A percentile compares a stretch with the other conserved stretches of the same genome.
Evolutionary conservation across 495 filamentous ascomycete species (phyloP).

Genomic region (Mycothermus thermophilus): DNA sequence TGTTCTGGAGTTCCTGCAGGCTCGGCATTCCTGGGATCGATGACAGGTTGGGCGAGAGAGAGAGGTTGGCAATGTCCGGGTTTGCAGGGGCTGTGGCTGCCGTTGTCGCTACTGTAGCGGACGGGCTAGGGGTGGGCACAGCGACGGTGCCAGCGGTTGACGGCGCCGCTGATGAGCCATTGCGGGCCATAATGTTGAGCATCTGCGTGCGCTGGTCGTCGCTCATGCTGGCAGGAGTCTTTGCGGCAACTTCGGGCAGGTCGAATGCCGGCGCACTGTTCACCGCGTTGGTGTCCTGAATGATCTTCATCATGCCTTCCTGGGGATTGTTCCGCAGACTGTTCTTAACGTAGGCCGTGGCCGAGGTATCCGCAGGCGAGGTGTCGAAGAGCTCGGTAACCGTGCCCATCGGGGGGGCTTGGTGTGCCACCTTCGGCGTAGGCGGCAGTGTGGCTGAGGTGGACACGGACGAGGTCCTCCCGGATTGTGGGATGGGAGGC

Average conservation of each 20-base stretch:
- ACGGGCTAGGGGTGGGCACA: slow-evolving; percentile 2
- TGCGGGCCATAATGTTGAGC: slow-evolving; percentile 59
- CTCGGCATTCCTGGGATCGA: slow-evolving; percentile 40
- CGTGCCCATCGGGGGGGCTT: slow-evolving; percentile 24
- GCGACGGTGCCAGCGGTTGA: neutral
- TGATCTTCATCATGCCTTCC: slow-evolving; percentile 76
- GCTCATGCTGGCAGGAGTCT: slow-evolving; percentile 52
- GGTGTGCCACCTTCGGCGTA: slow-evolving; percentile 10
- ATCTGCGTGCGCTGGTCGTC: slow-evolving; percentile 65
- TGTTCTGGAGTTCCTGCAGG: slow-evolving; percentile 49
- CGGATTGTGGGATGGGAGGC: slow-evolving; percentile 28
- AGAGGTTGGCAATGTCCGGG: slow-evolving; percentile 24
- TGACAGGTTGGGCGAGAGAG: slow-evolving; percentile 39
- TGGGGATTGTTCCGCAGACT: slow-evolving; percentile 39
- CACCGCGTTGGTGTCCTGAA: slow-evolving; percentile 62
- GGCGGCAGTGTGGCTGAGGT: slow-evolving; percentile 18
- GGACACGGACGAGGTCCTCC: slow-evolving; percentile 17
- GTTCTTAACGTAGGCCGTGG: slow-evolving; percentile 31
- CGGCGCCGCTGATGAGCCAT: slow-evolving; percentile 3
- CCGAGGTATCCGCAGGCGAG: slow-evolving; percentile 22
- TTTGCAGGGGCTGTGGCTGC: slow-evolving; percentile 13
- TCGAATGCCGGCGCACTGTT: slow-evolving; percentile 39
- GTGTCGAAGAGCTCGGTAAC: slow-evolving; percentile 37
- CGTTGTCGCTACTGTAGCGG: slow-evolving; percentile 2
- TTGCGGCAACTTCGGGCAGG: slow-evolving; percentile 66